Evolutionary conservation across 805 yeast genomes (phyloP).

Genomic region (Kluyveromyces siamensis): DNA sequence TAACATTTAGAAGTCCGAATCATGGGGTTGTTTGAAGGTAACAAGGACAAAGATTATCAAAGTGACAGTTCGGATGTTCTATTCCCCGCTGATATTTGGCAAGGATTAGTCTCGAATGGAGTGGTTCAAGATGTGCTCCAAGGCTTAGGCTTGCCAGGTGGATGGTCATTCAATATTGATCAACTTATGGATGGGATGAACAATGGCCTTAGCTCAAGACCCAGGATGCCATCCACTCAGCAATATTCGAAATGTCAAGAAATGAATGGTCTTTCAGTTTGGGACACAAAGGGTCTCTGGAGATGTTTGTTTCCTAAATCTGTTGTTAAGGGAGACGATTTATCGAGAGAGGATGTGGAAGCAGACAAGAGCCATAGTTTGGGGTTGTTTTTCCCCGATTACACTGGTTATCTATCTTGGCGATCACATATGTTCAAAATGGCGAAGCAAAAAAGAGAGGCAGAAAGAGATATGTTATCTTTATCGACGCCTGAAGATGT

Average conservation of each 20-base stretch:
- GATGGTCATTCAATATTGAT: slow-evolving; percentile 9
- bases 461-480: slow-evolving; percentile 1
- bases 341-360: slow-evolving; percentile 55
- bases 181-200: slow-evolving; percentile 10
- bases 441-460: slow-evolving; percentile 31
- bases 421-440: slow-evolving; percentile 42
- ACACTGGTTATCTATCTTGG: slow-evolving; percentile 62
- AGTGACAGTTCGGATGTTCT: slow-evolving; percentile 8
- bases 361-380: slow-evolving; percentile 33
- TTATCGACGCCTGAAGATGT: slow-evolving; percentile 19
- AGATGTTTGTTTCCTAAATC: slow-evolving; percentile 73
- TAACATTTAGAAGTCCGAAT: background rate
- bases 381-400: slow-evolving; percentile 57
- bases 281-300: slow-evolving; percentile 88
- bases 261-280: slow-evolving; percentile 59
- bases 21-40: slow-evolving; percentile 15
- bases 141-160: slow-evolving; percentile 16
- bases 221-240: slow-evolving; percentile 48
- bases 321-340: slow-evolving; percentile 29
- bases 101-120: slow-evolving; percentile 11
- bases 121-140: slow-evolving; percentile 20
- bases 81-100: slow-evolving; percentile 8
- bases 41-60: slow-evolving; percentile 9
- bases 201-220: slow-evolving; percentile 26
- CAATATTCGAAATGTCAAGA: slow-evolving; percentile 57